Evolutionary conservation across 345 rosid species (phyloP).

Genomic region (Eucalyptus leucophloia): DNA sequence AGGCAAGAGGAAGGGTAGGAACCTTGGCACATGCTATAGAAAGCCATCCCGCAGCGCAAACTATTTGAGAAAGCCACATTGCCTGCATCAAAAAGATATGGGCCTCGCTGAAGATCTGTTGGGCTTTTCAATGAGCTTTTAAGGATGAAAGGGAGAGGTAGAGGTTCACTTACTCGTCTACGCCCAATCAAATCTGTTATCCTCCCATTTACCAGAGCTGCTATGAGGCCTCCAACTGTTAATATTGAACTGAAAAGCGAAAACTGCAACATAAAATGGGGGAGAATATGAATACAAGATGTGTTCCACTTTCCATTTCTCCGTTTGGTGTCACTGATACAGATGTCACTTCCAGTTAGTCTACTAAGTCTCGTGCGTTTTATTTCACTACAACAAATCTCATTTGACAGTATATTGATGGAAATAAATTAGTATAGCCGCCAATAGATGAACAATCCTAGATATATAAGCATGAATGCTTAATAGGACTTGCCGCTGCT

Average conservation of each 20-base stretch:
- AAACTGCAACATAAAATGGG: conserved; percentile 3
- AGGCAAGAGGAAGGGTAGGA: background rate
- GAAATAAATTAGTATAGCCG: background rate
- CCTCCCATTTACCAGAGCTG: conserved; percentile 14
- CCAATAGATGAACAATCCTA: background rate
- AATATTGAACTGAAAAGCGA: conserved; percentile 20
- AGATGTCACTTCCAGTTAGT: background rate
- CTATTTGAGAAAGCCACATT: conserved; percentile 36
- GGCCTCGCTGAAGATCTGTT: background rate
- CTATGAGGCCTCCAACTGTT: conserved; percentile 16
- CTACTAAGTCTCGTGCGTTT: background rate
- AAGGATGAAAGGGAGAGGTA: background rate
- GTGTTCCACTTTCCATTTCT: background rate
- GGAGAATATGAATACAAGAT: background rate
- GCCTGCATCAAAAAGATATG: conserved; percentile 14
- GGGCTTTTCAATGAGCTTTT: background rate
- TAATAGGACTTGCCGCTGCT: background rate
- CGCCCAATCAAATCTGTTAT: conserved; percentile 18
- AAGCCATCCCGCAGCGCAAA: conserved; percentile 41
- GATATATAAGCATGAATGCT: background rate
- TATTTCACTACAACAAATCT: background rate
- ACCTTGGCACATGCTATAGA: conserved; percentile 33
- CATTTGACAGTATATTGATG: background rate
- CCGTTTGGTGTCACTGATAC: background rate
- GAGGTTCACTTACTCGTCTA: conserved; percentile 8